Evolutionary conservation across 805 yeast species (phyloP).

Genomic region (Saturnispora kantuleensis): DNA sequence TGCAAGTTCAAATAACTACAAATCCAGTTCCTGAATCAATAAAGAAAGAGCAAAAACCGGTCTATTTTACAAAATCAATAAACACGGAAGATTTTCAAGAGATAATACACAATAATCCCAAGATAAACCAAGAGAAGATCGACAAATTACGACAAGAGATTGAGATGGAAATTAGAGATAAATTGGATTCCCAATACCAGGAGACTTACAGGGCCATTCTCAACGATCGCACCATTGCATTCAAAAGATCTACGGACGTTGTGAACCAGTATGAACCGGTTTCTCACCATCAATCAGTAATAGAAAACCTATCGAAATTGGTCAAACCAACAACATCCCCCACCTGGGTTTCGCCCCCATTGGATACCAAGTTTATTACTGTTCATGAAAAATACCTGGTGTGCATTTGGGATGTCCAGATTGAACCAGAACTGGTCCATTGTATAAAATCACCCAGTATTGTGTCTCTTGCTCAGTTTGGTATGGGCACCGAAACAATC

Average conservation of each 20-base stretch:
- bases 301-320: slow-evolving; percentile 2
- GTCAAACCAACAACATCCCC: slow-evolving; percentile 4
- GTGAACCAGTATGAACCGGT: slow-evolving; percentile 2
- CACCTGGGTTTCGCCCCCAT: not conserved
- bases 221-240: slow-evolving; percentile 5
- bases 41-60: not conserved
- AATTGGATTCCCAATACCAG: slow-evolving; percentile 4
- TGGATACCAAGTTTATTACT: slow-evolving; percentile 1
- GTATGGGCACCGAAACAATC: slow-evolving; percentile 29
- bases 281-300: slow-evolving; percentile 2
- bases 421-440: slow-evolving; percentile 10
- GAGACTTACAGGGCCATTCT: slow-evolving; percentile 5
- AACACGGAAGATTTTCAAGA: slow-evolving; percentile 7
- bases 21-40: too few species aligned
- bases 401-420: slow-evolving; percentile 17
- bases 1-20: too few species aligned
- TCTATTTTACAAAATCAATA: slow-evolving; percentile 5
- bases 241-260: slow-evolving; percentile 7
- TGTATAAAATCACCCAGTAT: slow-evolving; percentile 31
- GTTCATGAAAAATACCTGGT: slow-evolving; percentile 8
- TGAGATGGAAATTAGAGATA: not conserved
- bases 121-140: slow-evolving; percentile 8
- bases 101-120: not conserved
- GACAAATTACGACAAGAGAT: slow-evolving; percentile 8
- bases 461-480: slow-evolving; percentile 31